Evolutionary conservation across 1,139 yeast genomes (phyloP).

Genomic region (Petasospora rhodanensis): DNA sequence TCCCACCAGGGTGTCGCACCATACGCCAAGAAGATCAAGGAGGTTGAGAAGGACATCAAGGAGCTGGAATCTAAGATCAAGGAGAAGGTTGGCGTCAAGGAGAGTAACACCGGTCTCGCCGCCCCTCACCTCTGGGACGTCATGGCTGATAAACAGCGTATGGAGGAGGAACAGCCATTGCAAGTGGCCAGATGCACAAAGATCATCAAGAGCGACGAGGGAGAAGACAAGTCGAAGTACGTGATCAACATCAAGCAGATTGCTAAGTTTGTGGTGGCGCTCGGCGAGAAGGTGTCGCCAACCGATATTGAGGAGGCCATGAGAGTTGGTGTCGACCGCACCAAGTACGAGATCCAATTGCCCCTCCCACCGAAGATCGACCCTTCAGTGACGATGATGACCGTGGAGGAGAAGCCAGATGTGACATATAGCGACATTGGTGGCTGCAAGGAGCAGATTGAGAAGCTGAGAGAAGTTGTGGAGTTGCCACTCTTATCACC

Average conservation of each 20-base stretch:
- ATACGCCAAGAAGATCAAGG: slow-evolving; percentile 74
- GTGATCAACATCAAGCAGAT: slow-evolving; percentile 96
- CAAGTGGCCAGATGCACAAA: slow-evolving; percentile 99
- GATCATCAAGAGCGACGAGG: slow-evolving; percentile 72
- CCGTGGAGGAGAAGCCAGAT: slow-evolving; percentile 97
- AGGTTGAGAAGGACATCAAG: slow-evolving; percentile 80
- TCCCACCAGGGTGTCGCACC: slow-evolving; percentile 78
- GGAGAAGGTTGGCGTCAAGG: slow-evolving; percentile 91
- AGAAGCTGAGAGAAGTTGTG: slow-evolving; percentile 93
- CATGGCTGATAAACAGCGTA: slow-evolving; percentile 90
- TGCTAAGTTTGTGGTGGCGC: slow-evolving; percentile 94
- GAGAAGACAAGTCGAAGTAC: slow-evolving; percentile 83
- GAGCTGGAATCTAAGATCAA: slow-evolving; percentile 80
- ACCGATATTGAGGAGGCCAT: slow-evolving; percentile 99
- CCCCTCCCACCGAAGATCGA: slow-evolving; percentile 98
- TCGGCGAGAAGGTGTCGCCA: slow-evolving; percentile 95
- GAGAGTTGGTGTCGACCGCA: slow-evolving; percentile 98
- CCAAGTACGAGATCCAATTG: slow-evolving; percentile 91
- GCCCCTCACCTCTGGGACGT: slow-evolving; percentile 98
- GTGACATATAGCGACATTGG: slow-evolving; percentile 91
- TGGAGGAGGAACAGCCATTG: slow-evolving; percentile 90
- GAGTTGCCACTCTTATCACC: slow-evolving; percentile 93
- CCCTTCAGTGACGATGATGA: slow-evolving; percentile 99
- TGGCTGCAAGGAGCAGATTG: slow-evolving; percentile 97
- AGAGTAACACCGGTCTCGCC: slow-evolving; percentile 92